Evolutionary conservation across 371 early-diverging fungal genomes (phyloP).

Genomic region (Capillidium rhysosporum): DNA sequence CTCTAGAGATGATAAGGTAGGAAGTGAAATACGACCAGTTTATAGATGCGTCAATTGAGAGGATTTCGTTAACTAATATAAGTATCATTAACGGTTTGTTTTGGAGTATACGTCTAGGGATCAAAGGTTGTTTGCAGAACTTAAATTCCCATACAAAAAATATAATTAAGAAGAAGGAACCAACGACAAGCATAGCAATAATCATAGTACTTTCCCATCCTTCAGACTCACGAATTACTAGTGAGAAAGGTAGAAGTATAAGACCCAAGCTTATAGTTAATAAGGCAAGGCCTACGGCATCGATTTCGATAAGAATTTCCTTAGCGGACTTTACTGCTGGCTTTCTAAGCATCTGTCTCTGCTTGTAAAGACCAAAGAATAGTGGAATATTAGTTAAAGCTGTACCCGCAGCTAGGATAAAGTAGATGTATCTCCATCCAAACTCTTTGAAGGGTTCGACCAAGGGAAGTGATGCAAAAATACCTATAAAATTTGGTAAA

Average conservation of each 20-base stretch:
- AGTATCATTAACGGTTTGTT: neutral
- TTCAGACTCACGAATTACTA: too few species aligned
- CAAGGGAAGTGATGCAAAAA: neutral
- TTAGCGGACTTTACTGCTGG: too few species aligned
- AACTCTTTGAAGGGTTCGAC: neutral
- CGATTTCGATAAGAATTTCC: too few species aligned
- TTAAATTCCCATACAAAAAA: neutral
- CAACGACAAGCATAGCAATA: neutral
- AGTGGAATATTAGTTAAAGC: too few species aligned
- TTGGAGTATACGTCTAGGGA: neutral
- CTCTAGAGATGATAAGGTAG: neutral
- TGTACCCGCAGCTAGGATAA: neutral
- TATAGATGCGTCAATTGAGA: neutral
- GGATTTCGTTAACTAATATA: neutral
- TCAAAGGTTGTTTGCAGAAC: neutral
- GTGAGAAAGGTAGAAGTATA: too few species aligned
- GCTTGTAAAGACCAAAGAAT: too few species aligned
- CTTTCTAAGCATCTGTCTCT: too few species aligned
- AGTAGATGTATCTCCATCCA: neutral
- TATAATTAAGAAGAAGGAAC: neutral
- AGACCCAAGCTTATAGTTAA: too few species aligned
- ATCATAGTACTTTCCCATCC: neutral
- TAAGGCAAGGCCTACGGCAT: too few species aligned
- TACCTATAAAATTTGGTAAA: neutral
- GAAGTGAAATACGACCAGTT: neutral